These are phyloP conservation scores for Pyrenula aspistea DNA, from an alignment of 495 filamentous ascomycete genomes.

Conservation along the genomic window DNA sequence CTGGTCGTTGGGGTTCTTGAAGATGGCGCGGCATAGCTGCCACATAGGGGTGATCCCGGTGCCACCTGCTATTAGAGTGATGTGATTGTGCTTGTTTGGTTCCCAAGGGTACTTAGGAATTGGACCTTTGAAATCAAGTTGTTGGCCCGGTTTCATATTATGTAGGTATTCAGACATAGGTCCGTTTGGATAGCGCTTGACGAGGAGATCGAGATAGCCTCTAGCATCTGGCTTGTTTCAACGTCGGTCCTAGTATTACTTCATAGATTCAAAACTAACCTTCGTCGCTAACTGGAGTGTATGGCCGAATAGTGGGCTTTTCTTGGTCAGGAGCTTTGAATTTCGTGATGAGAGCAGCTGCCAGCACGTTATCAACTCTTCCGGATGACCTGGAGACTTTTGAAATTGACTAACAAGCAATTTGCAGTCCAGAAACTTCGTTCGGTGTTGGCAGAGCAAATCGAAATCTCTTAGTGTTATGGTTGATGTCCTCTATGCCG, in stretches of 20 bases:
- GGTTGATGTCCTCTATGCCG: constrained; percentile 63
- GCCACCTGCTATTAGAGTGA: constrained; percentile 85
- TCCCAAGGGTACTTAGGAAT: constrained; percentile 88
- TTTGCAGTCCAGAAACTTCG: constrained; percentile 63
- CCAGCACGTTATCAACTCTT: not conserved
- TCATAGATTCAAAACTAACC: constrained; percentile 30
- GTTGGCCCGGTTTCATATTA: constrained; percentile 64
- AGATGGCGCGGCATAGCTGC: constrained; percentile 76
- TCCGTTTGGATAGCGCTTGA: constrained; percentile 83
- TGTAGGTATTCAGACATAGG: constrained; percentile 87
- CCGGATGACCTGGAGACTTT: not conserved
- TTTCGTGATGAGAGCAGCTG: constrained; percentile 74
- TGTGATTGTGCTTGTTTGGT: constrained; percentile 88
- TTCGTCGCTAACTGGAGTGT: constrained; percentile 85
- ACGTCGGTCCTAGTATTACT: not conserved
- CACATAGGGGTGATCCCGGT: constrained; percentile 93
- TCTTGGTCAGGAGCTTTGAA: constrained; percentile 65
- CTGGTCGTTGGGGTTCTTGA: constrained; percentile 90
- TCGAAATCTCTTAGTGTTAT: constrained; percentile 81
- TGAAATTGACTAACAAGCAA: constrained; percentile 48
- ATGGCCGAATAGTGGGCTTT: constrained; percentile 79
- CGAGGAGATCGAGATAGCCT: constrained; percentile 76
- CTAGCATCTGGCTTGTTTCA: constrained; percentile 35
- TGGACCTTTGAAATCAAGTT: constrained; percentile 84
- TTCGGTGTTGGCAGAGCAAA: constrained; percentile 78